Conservation (phyloP, 768 basidiomycete genomes). For the Leccinum obscurum region DNA sequence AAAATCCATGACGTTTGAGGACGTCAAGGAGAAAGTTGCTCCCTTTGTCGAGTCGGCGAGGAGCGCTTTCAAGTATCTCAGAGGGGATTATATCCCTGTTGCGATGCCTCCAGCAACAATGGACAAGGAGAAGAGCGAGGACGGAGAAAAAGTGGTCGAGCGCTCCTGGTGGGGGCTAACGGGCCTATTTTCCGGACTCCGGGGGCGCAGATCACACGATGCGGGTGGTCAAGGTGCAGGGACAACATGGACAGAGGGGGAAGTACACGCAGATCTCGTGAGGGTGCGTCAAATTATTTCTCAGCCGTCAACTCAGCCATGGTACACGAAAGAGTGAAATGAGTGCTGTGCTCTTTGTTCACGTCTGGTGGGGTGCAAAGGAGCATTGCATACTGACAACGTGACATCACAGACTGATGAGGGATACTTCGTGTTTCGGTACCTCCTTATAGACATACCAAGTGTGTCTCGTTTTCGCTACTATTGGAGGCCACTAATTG, state of each 20-base stretch:
- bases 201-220: slow-evolving; percentile 38
- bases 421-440: slow-evolving; percentile 76
- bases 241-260: slow-evolving; percentile 65
- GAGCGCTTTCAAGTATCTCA: slow-evolving; percentile 69
- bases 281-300: slow-evolving; percentile 48
- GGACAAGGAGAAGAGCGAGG: slow-evolving; percentile 31
- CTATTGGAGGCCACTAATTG: slow-evolving; percentile 10
- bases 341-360: slow-evolving; percentile 6
- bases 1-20: slow-evolving; percentile 57
- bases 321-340: slow-evolving; percentile 1
- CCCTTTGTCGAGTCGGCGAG: slow-evolving; percentile 50
- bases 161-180: slow-evolving; percentile 54
- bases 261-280: slow-evolving; percentile 78
- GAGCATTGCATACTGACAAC: slow-evolving; percentile 9
- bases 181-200: slow-evolving; percentile 69
- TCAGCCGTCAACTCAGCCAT: background rate
- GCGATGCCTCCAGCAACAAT: slow-evolving; percentile 30
- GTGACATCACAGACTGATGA: slow-evolving; percentile 56
- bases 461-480: slow-evolving; percentile 48
- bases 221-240: slow-evolving; percentile 38
- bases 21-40: slow-evolving; percentile 45
- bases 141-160: slow-evolving; percentile 31
- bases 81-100: slow-evolving; percentile 55
- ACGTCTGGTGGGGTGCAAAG: slow-evolving; percentile 1
- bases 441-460: slow-evolving; percentile 77